Evolutionary conservation across 345 rosid species (phyloP), one percentile per base, ranked within the genome.

Genomic region (Kernera saxatilis): DNA sequence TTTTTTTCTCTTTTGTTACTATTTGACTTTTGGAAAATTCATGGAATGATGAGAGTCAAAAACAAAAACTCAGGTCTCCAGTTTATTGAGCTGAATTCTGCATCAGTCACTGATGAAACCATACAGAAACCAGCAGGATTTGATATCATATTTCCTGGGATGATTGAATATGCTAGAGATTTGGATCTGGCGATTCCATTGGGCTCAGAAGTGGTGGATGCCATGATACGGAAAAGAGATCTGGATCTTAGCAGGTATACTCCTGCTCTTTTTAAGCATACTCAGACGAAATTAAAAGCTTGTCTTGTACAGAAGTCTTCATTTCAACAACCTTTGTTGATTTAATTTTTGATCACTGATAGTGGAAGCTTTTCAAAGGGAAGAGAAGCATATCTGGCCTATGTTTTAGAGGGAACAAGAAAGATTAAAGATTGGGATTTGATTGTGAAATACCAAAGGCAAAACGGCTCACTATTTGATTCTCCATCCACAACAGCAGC

Each of bases 401-500:
- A 85, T 70, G 77, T 86, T 74, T 82, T 87, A 5, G 96, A 93
- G 79, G 98, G 93, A 73, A 81, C 83, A 65, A 81, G 84, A 17
- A 77, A 76, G 22, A 29, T 67, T 5, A 84, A 81, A 56, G 84
- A 88, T 62, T 87, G 92, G 96, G 86, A 82, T 74, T 72, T 70
- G 82, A 74, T 85, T 45, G 80, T 80, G 78, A 88, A 85, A 63
- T 85, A 85, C 77, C 92, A 90, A 71, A 81, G 86, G 58, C 83
- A 76, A 76, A 83, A 90, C 17, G 97, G 98, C 0, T 93, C 96
- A 2, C 53, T 93, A 70, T 93, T 85, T 63, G 82, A 93, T 78
- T 93, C 97, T 66, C 98, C 98, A 56, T 85, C 98, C 15, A 56
- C 97, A 74, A 87, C 98, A 51, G 98, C 97, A 36, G 90, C 89